These are phyloP conservation scores for Rhododendron ovatum DNA, from an alignment of 148 eudicot genomes.

Conservation along the genomic window DNA sequence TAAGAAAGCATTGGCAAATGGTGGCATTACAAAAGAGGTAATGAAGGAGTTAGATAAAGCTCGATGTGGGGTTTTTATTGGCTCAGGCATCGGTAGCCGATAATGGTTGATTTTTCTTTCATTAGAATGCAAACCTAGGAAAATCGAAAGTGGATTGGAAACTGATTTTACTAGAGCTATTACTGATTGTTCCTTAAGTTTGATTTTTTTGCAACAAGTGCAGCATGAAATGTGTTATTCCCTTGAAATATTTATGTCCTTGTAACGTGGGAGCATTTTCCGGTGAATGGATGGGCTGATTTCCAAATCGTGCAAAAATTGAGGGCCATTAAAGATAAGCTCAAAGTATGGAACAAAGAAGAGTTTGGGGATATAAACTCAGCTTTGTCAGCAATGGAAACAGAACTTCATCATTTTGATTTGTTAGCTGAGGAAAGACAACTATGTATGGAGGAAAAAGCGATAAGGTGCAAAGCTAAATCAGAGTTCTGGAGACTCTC, in stretches of 20 bases:
- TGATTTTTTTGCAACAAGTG: not conserved
- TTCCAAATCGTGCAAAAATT: too few species aligned
- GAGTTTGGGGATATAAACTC: too few species aligned
- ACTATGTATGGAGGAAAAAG: too few species aligned
- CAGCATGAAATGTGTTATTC: not conserved
- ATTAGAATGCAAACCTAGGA: not conserved
- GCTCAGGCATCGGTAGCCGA: conserved; percentile 98
- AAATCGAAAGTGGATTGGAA: not conserved
- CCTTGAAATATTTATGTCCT: not conserved
- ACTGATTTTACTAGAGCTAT: not conserved
- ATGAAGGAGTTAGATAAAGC: conserved; percentile 72
- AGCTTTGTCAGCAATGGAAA: too few species aligned
- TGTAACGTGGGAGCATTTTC: not conserved
- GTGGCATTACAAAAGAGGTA: conserved; percentile 70
- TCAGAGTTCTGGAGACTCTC: too few species aligned
- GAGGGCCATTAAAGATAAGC: too few species aligned
- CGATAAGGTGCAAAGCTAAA: too few species aligned
- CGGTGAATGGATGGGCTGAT: too few species aligned
- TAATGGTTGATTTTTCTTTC: conserved; percentile 16
- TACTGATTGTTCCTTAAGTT: not conserved
- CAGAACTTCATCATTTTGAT: too few species aligned
- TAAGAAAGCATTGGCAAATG: conserved; percentile 90
- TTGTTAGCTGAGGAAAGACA: too few species aligned
- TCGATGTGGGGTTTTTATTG: conserved; percentile 85
- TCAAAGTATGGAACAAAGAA: too few species aligned